Base-by-base conservation (phyloP, 768 basidiomycete genomes). In the Leucocoprinus sp. region DNA sequence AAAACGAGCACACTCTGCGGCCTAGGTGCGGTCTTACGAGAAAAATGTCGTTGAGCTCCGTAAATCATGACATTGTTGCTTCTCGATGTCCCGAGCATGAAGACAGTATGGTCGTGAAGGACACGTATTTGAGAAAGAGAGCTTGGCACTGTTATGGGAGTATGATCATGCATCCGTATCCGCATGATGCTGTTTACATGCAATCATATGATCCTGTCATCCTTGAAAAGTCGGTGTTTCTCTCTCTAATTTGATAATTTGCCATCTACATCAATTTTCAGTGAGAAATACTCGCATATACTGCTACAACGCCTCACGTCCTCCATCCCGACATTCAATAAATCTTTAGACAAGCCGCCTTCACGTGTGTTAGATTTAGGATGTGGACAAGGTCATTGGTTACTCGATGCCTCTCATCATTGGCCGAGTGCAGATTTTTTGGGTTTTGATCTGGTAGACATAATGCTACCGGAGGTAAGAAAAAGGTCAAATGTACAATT, bases 351-450 rank as follows among this genome's bases (percentile, higher is more conserved):
- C 18, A 62, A 61, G n/a, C 67, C 69, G 0, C 81, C 84, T 1
- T 56, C 61, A 1, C 63, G 66, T 9, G 78, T 82, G 18, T 70
- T 91, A 5, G 87, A 90, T 55, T 61, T 91, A 9, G 88, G 88
- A 2, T 89, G 85, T 58, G 87, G 88, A 8, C 53, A 72, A 37
- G 85, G 86, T 0, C 56, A 72, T 38, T 91, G 88, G 88, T 66
- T 80, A 4, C 48, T 76, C 0, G 67, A 79, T 38, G 80, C 85
- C 3, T 76, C 82, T 2, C 64, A 57, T 17, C 55, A 61, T n/a
- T 91, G 87, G 87, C 74, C 68, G 17, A 55, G 62, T 33, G 70
- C 79, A 15, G 66, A 68, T 8, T 70, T 89, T 41, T 76, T 74
- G 6, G 86, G 81, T 2, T 66, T 88, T 24, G 84, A 89, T 57